Evolutionary conservation across 768 basidiomycete genomes (phyloP).

Genomic region (Pluteus cervinus): DNA sequence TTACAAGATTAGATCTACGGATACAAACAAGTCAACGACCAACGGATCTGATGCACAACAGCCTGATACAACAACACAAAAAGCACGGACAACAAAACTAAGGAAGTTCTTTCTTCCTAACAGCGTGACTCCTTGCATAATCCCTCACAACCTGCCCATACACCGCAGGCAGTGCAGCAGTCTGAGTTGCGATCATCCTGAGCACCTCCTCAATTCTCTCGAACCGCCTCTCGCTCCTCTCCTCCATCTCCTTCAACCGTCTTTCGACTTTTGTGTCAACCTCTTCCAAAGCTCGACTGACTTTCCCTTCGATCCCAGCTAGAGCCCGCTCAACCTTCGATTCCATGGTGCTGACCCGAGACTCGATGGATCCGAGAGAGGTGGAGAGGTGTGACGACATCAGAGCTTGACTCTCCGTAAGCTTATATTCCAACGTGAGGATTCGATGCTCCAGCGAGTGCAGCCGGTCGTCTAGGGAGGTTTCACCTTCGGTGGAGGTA

Average conservation of each 20-base stretch:
- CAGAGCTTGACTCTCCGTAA: slow-evolving; percentile 19
- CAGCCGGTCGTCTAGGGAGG: slow-evolving; percentile 20
- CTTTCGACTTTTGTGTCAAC: slow-evolving; percentile 16
- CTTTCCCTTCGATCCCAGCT: slow-evolving; percentile 4
- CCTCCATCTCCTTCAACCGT: slow-evolving; percentile 20
- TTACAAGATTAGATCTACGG: no score
- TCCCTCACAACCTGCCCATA: slow-evolving; percentile 20
- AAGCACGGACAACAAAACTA: no score
- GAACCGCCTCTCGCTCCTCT: slow-evolving; percentile 15
- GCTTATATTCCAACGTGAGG: slow-evolving; percentile 20
- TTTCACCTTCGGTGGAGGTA: slow-evolving; percentile 11
- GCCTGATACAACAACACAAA: no score
- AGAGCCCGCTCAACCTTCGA: slow-evolving; percentile 21
- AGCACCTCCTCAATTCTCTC: slow-evolving; percentile 17
- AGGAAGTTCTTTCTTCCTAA: no score
- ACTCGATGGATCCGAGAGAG: slow-evolving; percentile 26
- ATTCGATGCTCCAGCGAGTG: slow-evolving; percentile 23
- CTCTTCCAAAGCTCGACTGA: background rate
- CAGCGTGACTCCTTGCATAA: no score
- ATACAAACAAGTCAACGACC: no score
- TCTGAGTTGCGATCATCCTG: slow-evolving; percentile 18
- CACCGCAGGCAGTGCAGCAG: slow-evolving; percentile 19
- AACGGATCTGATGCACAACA: no score
- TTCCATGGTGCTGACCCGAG: slow-evolving; percentile 22
- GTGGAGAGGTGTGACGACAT: no score